Evolutionary conservation across 345 rosid species (phyloP).

Genomic region (Citrus inodora): DNA sequence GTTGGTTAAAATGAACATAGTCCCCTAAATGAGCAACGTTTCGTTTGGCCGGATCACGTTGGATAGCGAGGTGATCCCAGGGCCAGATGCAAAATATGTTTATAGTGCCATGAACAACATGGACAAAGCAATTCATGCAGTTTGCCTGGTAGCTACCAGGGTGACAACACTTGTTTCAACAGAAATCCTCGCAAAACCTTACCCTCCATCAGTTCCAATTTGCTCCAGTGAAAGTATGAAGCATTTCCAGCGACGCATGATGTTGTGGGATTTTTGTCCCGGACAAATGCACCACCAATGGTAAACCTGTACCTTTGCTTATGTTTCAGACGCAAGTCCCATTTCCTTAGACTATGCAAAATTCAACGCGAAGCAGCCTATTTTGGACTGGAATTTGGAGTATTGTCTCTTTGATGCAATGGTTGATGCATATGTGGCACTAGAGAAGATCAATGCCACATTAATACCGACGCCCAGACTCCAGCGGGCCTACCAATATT

Average conservation of each 20-base stretch:
- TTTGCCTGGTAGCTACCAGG: no score
- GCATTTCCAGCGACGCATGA: neutral
- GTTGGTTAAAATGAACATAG: no score
- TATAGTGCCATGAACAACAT: no score
- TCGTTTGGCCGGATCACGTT: no score
- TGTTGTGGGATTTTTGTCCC: no score
- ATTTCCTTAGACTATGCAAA: constrained; percentile 25
- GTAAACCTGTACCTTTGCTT: constrained; percentile 31
- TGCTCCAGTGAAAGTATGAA: neutral
- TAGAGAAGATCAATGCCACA: constrained; percentile 14
- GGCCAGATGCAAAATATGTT: no score
- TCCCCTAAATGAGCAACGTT: no score
- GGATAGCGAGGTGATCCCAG: no score
- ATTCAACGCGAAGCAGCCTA: constrained; percentile 5
- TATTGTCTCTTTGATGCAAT: constrained; percentile 25
- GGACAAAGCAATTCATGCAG: no score
- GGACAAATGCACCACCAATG: constrained; percentile 24
- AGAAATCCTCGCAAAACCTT: no score
- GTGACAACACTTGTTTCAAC: no score
- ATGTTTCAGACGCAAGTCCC: constrained; percentile 11
- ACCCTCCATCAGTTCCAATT: neutral
- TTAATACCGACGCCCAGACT: constrained; percentile 20
- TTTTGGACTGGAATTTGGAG: constrained; percentile 24
- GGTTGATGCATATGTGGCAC: constrained; percentile 16
- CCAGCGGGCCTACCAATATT: constrained; percentile 13